Evolutionary conservation across 805 yeast species (phyloP).

Genomic region (Candida ulmi): DNA sequence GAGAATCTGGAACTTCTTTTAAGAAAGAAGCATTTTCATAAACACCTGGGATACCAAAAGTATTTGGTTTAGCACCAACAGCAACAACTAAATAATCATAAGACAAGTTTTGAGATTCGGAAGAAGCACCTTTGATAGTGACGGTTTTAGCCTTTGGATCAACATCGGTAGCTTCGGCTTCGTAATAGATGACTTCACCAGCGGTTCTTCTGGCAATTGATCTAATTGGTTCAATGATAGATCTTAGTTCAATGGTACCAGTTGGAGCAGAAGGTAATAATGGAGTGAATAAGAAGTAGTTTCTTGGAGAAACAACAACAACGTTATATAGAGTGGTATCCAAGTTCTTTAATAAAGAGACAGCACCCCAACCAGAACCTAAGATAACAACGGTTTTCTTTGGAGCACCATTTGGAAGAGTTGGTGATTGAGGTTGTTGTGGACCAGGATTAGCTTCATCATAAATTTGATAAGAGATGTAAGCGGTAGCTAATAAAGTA

Average conservation of each 20-base stretch:
- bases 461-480: conserved; percentile 58
- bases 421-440: conserved; percentile 56
- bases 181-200: conserved; percentile 77
- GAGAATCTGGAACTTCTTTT: conserved; percentile 87
- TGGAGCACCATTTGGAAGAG: conserved; percentile 39
- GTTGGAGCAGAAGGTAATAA: conserved; percentile 91
- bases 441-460: conserved; percentile 55
- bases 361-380: conserved; percentile 95
- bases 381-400: conserved; percentile 53
- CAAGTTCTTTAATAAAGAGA: conserved; percentile 74
- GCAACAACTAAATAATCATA: conserved; percentile 88
- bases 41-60: conserved; percentile 94
- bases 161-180: conserved; percentile 84
- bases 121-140: conserved; percentile 50
- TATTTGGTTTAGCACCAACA: conserved; percentile 92
- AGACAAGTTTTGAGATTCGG: conserved; percentile 37
- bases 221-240: conserved; percentile 92
- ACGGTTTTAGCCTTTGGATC: conserved; percentile 68
- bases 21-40: conserved; percentile 81
- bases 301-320: conserved; percentile 87
- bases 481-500: conserved; percentile 46
- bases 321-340: conserved; percentile 88
- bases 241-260: conserved; percentile 84
- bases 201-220: conserved; percentile 73
- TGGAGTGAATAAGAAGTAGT: conserved; percentile 95